Evolutionary conservation across 306 rosid genomes (phyloP).

Genomic region (Rosa rugosa): DNA sequence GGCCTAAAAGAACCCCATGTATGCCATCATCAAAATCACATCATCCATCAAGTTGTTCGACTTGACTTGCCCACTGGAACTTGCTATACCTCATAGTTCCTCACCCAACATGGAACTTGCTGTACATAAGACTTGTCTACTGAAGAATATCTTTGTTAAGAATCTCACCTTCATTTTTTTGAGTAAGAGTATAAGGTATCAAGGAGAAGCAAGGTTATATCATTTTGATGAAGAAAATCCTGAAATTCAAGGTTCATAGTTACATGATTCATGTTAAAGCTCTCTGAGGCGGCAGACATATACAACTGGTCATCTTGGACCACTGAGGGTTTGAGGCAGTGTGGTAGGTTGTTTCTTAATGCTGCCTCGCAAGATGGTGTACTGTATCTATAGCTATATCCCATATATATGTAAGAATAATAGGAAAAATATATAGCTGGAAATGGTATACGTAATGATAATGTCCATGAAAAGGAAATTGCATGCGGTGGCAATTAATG

Average conservation of each 20-base stretch:
- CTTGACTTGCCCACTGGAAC: background rate
- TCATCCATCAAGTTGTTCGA: background rate
- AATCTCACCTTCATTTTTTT: background rate
- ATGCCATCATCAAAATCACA: background rate
- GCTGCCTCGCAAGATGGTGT: background rate
- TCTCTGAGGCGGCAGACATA: background rate
- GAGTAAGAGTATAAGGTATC: background rate
- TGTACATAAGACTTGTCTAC: background rate
- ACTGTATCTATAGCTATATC: background rate
- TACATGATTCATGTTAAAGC: background rate
- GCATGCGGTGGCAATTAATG: conserved; percentile 5
- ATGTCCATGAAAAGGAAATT: background rate
- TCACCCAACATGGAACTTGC: background rate
- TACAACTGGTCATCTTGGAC: background rate
- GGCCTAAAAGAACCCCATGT: background rate
- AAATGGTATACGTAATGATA: conserved; percentile 1
- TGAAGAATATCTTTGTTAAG: background rate
- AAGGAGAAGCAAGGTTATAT: background rate
- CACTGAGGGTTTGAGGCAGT: background rate
- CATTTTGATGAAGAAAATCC: background rate
- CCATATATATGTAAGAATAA: background rate
- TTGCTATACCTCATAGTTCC: background rate
- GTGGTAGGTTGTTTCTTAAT: background rate
- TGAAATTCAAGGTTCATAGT: background rate
- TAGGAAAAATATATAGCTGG: background rate